These are phyloP conservation scores for Urostyla sp. DNA, from an alignment of 73 alveolate genomes.

Conservation along the genomic window DNA sequence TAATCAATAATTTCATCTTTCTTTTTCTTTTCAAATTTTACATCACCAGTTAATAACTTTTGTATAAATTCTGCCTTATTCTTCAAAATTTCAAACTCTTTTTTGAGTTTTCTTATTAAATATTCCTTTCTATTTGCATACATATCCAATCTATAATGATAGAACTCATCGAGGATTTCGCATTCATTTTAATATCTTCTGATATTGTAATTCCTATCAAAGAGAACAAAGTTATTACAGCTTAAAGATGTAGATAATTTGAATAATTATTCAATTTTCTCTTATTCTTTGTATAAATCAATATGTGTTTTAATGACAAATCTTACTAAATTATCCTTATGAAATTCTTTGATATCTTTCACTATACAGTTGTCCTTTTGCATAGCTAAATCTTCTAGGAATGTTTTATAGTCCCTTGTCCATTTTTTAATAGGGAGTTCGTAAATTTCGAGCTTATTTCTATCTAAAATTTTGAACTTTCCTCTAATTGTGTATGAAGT, in stretches of 20 bases:
- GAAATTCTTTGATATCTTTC: conserved; percentile 94
- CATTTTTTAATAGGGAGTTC: conserved; percentile 96
- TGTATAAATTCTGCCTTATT: conserved; percentile 86
- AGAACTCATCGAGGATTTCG: conserved; percentile 92
- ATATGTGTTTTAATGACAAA: conserved; percentile 74
- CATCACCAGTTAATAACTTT: conserved; percentile 81
- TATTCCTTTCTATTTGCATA: conserved; percentile 89
- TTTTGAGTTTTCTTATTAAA: conserved; percentile 73
- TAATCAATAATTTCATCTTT: conserved; percentile 79
- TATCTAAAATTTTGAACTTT: conserved; percentile 72
- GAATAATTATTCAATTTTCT: conserved; percentile 80
- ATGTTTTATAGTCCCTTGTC: conserved; percentile 94
- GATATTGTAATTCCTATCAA: conserved; percentile 82
- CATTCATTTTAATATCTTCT: conserved; percentile 77
- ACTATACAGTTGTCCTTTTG: conserved; percentile 87
- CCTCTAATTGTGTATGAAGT: conserved; percentile 73
- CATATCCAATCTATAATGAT: conserved; percentile 76
- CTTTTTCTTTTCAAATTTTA: conserved; percentile 82
- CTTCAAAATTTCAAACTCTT: conserved; percentile 64
- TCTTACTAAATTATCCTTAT: conserved; percentile 89
- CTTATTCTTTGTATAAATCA: conserved; percentile 44
- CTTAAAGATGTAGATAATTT: conserved; percentile 80
- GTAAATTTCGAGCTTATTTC: conserved; percentile 84
- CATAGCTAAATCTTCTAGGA: conserved; percentile 81
- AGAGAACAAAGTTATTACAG: conserved; percentile 89